Evolutionary conservation across 2,329 filamentous ascomycete genomes (phyloP).

Genomic region (Neofusicoccum laricinum): DNA sequence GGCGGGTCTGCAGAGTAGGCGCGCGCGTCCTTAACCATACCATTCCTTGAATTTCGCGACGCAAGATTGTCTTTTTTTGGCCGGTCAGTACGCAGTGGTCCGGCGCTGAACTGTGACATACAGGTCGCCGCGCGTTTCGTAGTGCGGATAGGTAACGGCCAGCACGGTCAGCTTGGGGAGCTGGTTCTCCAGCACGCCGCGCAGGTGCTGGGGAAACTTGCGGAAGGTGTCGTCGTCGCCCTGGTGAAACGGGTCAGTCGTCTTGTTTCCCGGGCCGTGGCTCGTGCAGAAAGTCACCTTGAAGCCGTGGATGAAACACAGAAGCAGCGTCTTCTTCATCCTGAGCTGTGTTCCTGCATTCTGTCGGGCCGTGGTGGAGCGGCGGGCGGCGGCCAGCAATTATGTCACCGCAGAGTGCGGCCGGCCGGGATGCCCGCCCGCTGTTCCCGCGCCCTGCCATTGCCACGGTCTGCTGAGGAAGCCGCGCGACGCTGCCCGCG

Average conservation of each 20-base stretch:
- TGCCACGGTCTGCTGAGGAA: not conserved
- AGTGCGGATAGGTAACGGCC: slow-evolving; percentile 72
- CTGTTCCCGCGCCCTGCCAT: not conserved
- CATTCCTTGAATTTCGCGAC: slow-evolving; percentile 64
- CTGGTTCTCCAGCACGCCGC: slow-evolving; percentile 59
- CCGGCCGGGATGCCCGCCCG: not conserved
- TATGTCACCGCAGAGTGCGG: not conserved
- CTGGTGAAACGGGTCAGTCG: slow-evolving; percentile 38
- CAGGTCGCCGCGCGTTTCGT: slow-evolving; percentile 77
- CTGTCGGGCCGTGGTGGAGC: not conserved
- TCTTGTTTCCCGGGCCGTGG: not conserved
- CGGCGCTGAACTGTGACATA: slow-evolving; percentile 60
- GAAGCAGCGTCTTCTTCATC: slow-evolving; percentile 74
- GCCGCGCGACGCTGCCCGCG: not conserved
- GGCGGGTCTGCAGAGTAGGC: slow-evolving; percentile 1
- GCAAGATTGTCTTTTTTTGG: not conserved
- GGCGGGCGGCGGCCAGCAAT: not conserved
- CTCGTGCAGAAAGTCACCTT: slow-evolving; percentile 52
- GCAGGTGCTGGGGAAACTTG: slow-evolving; percentile 70
- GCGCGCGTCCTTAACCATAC: slow-evolving; percentile 38
- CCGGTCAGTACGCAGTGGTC: slow-evolving; percentile 23
- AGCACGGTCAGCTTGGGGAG: slow-evolving; percentile 68
- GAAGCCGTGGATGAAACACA: slow-evolving; percentile 88
- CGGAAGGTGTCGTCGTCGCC: slow-evolving; percentile 78
- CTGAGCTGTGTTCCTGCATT: slow-evolving; percentile 28